Conservation (phyloP, 108 stramenopile genomes). For the Pseudonitzschia multistriata region DNA sequence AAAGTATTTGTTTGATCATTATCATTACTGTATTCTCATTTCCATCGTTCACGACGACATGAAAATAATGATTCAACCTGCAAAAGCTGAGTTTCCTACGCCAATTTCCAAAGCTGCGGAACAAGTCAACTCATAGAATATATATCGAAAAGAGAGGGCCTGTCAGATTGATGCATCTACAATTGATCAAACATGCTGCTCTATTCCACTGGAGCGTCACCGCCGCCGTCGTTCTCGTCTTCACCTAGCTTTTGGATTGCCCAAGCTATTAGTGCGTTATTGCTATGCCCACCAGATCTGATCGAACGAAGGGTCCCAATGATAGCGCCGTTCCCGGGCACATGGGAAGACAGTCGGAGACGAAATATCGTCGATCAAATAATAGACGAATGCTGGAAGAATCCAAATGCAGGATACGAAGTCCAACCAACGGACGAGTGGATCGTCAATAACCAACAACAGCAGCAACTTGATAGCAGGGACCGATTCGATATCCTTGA, state of each 20-base stretch:
- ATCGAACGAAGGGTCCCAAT: conserved; percentile 49
- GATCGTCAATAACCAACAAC: conserved; percentile 18
- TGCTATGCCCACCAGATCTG: conserved; percentile 56
- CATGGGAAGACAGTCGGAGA: conserved; percentile 28
- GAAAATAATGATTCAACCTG: too few species aligned
- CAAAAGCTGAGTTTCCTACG: too few species aligned
- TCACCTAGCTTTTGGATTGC: conserved; percentile 21
- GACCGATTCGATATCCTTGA: not conserved
- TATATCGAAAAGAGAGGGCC: too few species aligned
- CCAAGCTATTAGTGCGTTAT: conserved; percentile 46
- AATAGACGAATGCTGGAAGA: conserved; percentile 4
- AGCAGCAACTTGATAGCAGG: not conserved
- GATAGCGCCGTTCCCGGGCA: conserved; percentile 55
- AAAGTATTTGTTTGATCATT: too few species aligned
- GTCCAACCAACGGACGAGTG: conserved; percentile 21
- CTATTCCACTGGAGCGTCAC: not conserved
- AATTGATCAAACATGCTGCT: too few species aligned
- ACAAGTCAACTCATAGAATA: too few species aligned
- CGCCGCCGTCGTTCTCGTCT: not conserved
- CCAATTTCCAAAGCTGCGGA: too few species aligned
- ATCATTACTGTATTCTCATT: too few species aligned
- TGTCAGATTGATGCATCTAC: too few species aligned
- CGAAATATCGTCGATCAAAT: conserved; percentile 21
- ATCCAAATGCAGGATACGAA: conserved; percentile 11
- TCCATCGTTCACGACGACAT: too few species aligned